Conservation (phyloP, 768 basidiomycete genomes). For the Naganishia antarctica region DNA sequence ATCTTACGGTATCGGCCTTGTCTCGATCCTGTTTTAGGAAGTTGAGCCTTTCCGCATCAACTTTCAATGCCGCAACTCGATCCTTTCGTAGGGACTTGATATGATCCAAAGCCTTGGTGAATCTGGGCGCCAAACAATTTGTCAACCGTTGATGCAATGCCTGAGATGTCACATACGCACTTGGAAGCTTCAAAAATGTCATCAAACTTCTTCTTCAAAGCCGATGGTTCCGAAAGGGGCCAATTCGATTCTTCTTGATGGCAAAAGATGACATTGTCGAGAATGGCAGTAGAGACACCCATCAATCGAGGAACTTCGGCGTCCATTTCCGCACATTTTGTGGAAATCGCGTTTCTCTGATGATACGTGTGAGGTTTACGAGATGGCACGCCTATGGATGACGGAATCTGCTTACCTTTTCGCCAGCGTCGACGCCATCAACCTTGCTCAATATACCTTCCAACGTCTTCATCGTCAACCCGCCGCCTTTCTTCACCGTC, state of each 20-base stretch:
- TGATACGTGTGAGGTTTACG: neutral
- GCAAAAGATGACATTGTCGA: constrained; percentile 98
- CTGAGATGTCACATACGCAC: constrained; percentile 52
- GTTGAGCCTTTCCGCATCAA: constrained; percentile 80
- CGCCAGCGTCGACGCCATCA: constrained; percentile 59
- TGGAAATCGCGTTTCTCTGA: constrained; percentile 83
- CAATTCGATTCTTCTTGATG: constrained; percentile 99
- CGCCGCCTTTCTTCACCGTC: constrained; percentile 78
- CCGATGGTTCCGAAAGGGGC: constrained; percentile 85
- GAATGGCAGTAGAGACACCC: constrained; percentile 94
- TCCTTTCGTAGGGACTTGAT: constrained; percentile 90
- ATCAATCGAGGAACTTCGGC: constrained; percentile 84
- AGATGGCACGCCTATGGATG: neutral
- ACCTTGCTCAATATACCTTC: constrained; percentile 76
- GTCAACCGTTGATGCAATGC: neutral
- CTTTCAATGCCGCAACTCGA: constrained; percentile 79
- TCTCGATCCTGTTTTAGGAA: constrained; percentile 74
- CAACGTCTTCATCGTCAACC: constrained; percentile 93
- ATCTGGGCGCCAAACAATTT: constrained; percentile 54
- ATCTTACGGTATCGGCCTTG: constrained; percentile 70
- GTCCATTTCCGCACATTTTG: constrained; percentile 96
- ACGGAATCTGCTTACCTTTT: constrained; percentile 63
- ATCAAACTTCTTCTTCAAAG: constrained; percentile 97
- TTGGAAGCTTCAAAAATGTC: constrained; percentile 98
- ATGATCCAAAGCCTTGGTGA: constrained; percentile 90